Conservation (phyloP, 495 filamentous ascomycete species). For the Neurospora pannonica region DNA sequence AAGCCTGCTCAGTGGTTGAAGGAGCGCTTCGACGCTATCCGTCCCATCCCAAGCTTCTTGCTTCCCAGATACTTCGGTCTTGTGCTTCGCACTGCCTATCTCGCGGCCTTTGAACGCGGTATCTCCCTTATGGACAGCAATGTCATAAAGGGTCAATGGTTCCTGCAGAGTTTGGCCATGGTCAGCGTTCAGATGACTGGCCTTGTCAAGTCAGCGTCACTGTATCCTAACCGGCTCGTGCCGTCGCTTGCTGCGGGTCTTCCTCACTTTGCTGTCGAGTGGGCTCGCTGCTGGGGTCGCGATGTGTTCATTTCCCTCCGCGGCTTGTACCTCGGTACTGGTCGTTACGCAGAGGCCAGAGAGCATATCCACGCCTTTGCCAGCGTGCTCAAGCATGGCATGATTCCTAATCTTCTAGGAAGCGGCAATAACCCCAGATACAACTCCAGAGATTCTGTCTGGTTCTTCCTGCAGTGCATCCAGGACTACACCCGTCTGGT, state of each 20-base stretch:
- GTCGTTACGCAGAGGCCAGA: constrained; percentile 75
- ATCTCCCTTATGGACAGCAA: constrained; percentile 70
- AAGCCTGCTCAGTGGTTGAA: constrained; percentile 69
- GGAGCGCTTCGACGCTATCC: constrained; percentile 74
- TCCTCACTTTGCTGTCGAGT: constrained; percentile 88
- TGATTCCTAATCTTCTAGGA: constrained; percentile 92
- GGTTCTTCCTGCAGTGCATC: constrained; percentile 93
- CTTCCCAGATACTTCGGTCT: constrained; percentile 89
- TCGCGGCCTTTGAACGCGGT: constrained; percentile 66
- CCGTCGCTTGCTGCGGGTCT: constrained; percentile 87
- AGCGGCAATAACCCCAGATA: constrained; percentile 86
- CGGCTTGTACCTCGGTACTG: constrained; percentile 80
- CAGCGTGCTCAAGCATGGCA: constrained; percentile 94
- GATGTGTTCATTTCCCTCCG: constrained; percentile 95
- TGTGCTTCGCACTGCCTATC: constrained; percentile 77
- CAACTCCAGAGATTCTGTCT: constrained; percentile 91
- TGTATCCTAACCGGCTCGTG: constrained; percentile 77
- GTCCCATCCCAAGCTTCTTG: constrained; percentile 76
- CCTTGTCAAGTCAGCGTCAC: constrained; percentile 75
- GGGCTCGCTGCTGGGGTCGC: constrained; percentile 94
- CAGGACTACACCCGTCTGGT: constrained; percentile 86
- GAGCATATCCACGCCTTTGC: constrained; percentile 95
- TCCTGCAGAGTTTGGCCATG: constrained; percentile 77
- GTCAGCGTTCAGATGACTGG: constrained; percentile 86
- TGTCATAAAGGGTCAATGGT: constrained; percentile 69